Evolutionary conservation across 2,329 filamentous ascomycete species (phyloP), one percentile per base, ranked within the genome.

Genomic region (Apiospora sp.): DNA sequence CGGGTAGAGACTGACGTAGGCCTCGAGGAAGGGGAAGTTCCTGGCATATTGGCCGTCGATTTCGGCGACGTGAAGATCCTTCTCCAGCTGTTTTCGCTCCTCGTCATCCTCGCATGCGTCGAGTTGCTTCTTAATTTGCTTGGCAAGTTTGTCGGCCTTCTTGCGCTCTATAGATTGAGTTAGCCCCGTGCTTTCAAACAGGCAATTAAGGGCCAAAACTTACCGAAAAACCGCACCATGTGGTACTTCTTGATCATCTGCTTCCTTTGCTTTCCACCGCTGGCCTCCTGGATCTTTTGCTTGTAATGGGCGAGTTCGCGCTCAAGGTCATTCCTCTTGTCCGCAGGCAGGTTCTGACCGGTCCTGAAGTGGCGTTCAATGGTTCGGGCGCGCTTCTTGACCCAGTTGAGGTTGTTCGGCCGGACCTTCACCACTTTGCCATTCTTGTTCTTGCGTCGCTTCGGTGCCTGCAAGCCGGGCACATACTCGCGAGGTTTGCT

Each of bases 201-300:
- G 54, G 22, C 14, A 19, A 34, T 5, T 49, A 14, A 30, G 27
- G 34, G 3, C 19, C 19, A 19, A 58, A 22, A 13, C 87, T 70
- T 85, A 93, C 93, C 94, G 82, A 96, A 96, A 80, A 96, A 96
- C 41, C 94, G 87, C 69, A 96, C 90, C 89, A 94, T 95, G 81
- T 96, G 93, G 78, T 95, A 96, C 81, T 92, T 93, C 69, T 86
- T 86, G 74, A 95, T 94, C 89, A 95, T 94, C 73, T 90, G 87
- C 77, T 87, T 87, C 76, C 90, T 87, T 79, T 87, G 87, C 83
- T 90, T 91, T 77, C 91, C 90, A 73, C 87, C 86, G 73, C 89
- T 84, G 68, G 88, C 86, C 74, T 89, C 86, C 5, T 83, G 86
- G 73, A 95, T 85, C 78, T 93, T 92, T 75, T 89, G 86, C 81